phyloP scores from a whole-genome alignment of 345 rosid genomes.

The Gynandropsis gynandra region DNA sequence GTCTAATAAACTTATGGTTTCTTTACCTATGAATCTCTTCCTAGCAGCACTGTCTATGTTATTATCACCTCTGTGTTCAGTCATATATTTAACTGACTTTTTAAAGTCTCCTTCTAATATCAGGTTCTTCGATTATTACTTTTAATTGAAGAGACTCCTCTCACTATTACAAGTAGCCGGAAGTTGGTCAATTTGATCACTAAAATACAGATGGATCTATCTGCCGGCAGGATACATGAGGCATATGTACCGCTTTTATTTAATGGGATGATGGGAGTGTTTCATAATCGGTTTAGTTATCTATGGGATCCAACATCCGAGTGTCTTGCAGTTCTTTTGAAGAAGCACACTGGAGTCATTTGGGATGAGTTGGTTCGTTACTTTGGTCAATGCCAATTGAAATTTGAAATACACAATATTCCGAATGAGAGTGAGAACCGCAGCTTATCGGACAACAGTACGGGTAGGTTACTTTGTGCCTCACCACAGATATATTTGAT shows the following conservation, averaged over 20 bases:
- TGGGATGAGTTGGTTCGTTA: constrained; percentile 59
- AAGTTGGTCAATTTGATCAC: constrained; percentile 46
- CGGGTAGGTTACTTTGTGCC: constrained; percentile 38
- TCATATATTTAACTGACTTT: constrained; percentile 10
- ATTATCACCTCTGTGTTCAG: constrained; percentile 8
- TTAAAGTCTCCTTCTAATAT: constrained; percentile 15
- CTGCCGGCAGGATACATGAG: constrained; percentile 59
- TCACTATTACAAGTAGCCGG: constrained; percentile 60
- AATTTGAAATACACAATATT: constrained; percentile 31
- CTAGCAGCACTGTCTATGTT: constrained; percentile 11
- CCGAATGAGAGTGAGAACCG: constrained; percentile 30
- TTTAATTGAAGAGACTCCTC: constrained; percentile 54
- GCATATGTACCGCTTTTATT: constrained; percentile 47
- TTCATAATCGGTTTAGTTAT: constrained; percentile 56
- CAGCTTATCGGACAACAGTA: constrained; percentile 27
- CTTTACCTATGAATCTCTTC: not conserved
- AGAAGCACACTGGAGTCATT: constrained; percentile 39
- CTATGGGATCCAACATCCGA: constrained; percentile 66
- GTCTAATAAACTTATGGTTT: not conserved
- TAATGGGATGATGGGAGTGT: constrained; percentile 67
- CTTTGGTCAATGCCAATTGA: constrained; percentile 41
- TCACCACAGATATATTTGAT: constrained; percentile 16
- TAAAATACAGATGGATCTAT: constrained; percentile 50
- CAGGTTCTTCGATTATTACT: constrained; percentile 74
- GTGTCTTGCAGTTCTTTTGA: constrained; percentile 62